These are phyloP conservation scores for Zygosaccharomyces pseudobailii DNA, from an alignment of 1,139 yeast species.

Conservation along the genomic window DNA sequence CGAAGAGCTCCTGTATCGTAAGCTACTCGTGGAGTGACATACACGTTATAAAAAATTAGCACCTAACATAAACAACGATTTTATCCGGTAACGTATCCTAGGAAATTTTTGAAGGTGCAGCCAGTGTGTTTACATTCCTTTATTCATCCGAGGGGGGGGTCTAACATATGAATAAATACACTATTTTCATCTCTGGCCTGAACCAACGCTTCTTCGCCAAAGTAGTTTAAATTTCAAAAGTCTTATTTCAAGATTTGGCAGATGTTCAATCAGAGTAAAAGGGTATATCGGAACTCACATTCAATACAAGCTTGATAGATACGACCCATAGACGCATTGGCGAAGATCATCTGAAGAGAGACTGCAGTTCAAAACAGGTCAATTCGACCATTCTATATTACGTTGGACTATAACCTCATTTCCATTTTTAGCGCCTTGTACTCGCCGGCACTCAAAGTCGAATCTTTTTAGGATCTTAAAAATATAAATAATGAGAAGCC, in stretches of 20 bases:
- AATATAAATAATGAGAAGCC: not conserved
- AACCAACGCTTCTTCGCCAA: not conserved
- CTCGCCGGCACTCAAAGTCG: not conserved
- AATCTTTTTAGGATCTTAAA: too few relatives aligned
- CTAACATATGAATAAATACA: not conserved
- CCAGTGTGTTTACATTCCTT: not conserved
- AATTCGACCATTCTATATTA: not conserved
- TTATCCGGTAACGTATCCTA: not conserved
- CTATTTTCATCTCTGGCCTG: not conserved
- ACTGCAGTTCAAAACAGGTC: too few relatives aligned
- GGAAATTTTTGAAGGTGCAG: not conserved
- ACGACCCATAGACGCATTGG: not conserved
- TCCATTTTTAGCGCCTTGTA: not conserved
- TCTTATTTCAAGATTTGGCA: not conserved
- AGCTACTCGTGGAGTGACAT: not conserved
- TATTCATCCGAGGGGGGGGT: not conserved
- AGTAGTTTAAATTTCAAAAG: not conserved
- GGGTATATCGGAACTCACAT: not conserved
- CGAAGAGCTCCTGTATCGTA: not conserved
- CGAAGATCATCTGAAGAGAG: not conserved
- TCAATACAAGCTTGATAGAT: not conserved
- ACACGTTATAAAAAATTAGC: not conserved
- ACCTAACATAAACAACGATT: not conserved
- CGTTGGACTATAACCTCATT: not conserved
- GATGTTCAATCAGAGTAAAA: not conserved